These are phyloP conservation scores for Cladorrhinum sp. DNA, from an alignment of 2,329 filamentous ascomycete genomes.

Conservation along the genomic window DNA sequence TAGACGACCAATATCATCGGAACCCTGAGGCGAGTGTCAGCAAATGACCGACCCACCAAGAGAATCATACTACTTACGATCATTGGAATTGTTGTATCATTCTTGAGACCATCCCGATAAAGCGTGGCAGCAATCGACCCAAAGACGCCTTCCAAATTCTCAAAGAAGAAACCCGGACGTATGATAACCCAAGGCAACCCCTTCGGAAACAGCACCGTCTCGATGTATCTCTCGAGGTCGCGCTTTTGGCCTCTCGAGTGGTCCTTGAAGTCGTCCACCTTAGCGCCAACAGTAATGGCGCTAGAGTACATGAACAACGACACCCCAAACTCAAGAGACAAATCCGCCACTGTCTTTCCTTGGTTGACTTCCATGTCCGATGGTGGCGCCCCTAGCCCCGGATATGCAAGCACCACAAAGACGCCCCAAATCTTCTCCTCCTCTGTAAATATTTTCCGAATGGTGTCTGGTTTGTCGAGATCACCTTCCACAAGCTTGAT, in stretches of 20 bases:
- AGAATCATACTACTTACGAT: slow-evolving; percentile 9
- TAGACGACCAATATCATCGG: slow-evolving; percentile 17
- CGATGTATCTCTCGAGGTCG: slow-evolving; percentile 12
- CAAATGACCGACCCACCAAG: not conserved
- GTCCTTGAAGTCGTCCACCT: slow-evolving; percentile 6
- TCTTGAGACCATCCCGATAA: slow-evolving; percentile 13
- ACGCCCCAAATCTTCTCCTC: slow-evolving; percentile 12
- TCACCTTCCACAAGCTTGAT: slow-evolving; percentile 13
- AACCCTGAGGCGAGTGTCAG: slow-evolving; percentile 3
- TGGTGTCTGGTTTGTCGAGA: slow-evolving; percentile 3
- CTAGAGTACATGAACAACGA: slow-evolving; percentile 19
- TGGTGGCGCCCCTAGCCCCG: slow-evolving; percentile 6
- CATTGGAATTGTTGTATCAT: slow-evolving; percentile 12
- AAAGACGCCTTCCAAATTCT: slow-evolving; percentile 15
- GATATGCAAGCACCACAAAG: slow-evolving; percentile 17
- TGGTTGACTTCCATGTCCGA: slow-evolving; percentile 10
- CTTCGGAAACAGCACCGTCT: slow-evolving; percentile 5
- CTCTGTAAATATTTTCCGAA: slow-evolving; percentile 5
- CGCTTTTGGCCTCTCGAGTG: slow-evolving; percentile 9
- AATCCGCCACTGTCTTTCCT: slow-evolving; percentile 13
- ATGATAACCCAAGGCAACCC: slow-evolving; percentile 17
- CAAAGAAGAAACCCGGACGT: slow-evolving; percentile 20
- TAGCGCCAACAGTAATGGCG: slow-evolving; percentile 8
- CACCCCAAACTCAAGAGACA: slow-evolving; percentile 15
- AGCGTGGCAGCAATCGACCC: slow-evolving; percentile 10